These are phyloP conservation scores for Conticribra guillardii DNA, from an alignment of 108 stramenopile genomes.

Conservation along the genomic window DNA sequence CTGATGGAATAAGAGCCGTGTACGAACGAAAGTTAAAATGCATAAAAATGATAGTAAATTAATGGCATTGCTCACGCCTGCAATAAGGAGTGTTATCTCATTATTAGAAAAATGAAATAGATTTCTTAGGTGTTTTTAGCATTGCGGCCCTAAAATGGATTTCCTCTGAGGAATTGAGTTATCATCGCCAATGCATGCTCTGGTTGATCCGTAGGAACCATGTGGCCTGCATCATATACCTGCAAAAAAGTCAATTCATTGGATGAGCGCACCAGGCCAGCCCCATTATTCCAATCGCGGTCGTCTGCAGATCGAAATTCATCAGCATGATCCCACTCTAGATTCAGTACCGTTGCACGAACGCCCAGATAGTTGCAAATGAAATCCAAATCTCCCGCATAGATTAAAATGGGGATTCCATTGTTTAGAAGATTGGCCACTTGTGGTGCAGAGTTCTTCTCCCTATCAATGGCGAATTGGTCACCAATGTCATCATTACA, in stretches of 20 bases:
- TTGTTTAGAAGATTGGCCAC: conserved; percentile 85
- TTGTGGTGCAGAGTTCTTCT: conserved; percentile 82
- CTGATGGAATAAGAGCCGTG: no score
- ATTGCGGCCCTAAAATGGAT: conserved; percentile 19
- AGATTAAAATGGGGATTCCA: conserved; percentile 89
- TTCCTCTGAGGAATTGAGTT: conserved; percentile 65
- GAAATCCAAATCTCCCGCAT: conserved; percentile 97
- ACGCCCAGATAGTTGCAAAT: conserved; percentile 98
- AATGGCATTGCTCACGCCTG: no score
- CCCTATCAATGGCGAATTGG: conserved; percentile 91
- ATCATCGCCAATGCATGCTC: conserved; percentile 88
- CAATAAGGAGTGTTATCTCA: no score
- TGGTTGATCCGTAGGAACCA: conserved; percentile 96
- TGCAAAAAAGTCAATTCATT: conserved; percentile 84
- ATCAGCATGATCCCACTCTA: conserved; percentile 87
- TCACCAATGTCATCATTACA: conserved; percentile 89
- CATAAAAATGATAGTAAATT: no score
- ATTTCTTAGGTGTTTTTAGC: no score
- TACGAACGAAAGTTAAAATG: no score
- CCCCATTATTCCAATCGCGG: conserved; percentile 74
- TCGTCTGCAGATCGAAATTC: conserved; percentile 87
- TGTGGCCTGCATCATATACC: conserved; percentile 82
- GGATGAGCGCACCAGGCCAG: conserved; percentile 72
- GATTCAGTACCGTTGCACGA: conserved; percentile 88
- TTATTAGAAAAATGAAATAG: no score